Base-by-base conservation (phyloP, 148 eudicot species). In the Bassia scoparia region DNA sequence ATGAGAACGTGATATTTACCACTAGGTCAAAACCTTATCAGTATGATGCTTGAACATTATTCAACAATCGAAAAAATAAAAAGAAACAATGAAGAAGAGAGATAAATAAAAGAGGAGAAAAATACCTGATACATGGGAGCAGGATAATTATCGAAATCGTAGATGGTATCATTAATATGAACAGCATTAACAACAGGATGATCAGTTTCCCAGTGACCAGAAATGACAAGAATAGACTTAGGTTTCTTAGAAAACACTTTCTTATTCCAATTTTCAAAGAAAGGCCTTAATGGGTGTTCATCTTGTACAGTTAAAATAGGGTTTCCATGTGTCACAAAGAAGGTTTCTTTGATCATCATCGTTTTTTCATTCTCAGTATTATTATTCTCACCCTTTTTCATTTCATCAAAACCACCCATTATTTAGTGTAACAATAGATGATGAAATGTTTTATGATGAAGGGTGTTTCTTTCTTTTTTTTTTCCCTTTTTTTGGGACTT, bases 121-220 rank as follows among this genome's bases (percentile, higher is more conserved):
- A 7, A 1, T 14, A 88, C 93, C 93, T 89, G 70, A 31, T 87
- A 89, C 91, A 89, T 81, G 35, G 70, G 68, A 71, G 76, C 52
- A 78, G 91, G 94, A 77, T 87, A 87, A 27, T 72, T 77, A 29
- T 82, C 80, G 80, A 87, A 89, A 68, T 89, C 94, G 38, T 87
- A 49, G 76, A 89, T 84, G 55, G 87, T 84, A 17, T 89, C 88
- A 38, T 61, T 67, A 34, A 76, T 35, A 20, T 86, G 82, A 41
- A 86, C 71, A 61, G 81, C 79, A 75, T 84, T 87, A 44, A 87
- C 83, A 46, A 83, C 35, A n/a, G 94, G 91, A 24, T 79, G 64
- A 30, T 75, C 44, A 27, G 94, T 86, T 54, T 89, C 94, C 94
- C 94, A 89, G 69, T 87, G 94, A 55, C 81, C 89, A n/a, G 94